A percentile compares a stretch with the other conserved stretches of the same genome.
These are phyloP conservation scores for Starmera quercuum DNA, from an alignment of 805 yeast genomes.

Conservation along the genomic window DNA sequence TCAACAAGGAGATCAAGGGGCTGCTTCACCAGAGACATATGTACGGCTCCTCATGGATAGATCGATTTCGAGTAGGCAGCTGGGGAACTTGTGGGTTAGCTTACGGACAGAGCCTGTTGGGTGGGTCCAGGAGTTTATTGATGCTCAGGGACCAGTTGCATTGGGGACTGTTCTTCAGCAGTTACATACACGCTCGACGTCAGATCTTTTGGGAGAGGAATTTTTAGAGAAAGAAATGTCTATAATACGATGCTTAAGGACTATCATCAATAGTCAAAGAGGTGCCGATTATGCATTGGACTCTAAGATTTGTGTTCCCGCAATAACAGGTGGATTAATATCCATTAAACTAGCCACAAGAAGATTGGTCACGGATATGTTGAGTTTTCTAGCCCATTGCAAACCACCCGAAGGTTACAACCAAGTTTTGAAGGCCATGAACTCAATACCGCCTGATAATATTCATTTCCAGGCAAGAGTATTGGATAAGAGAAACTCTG, in stretches of 20 bases:
- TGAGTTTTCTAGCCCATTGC: conserved; percentile 47
- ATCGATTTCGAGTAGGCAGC: conserved; percentile 56
- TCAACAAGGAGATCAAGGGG: conserved; percentile 17
- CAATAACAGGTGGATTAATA: conserved; percentile 64
- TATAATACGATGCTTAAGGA: conserved; percentile 70
- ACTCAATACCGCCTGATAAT: conserved; percentile 20
- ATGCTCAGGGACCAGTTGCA: conserved; percentile 73
- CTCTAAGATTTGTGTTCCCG: conserved; percentile 40
- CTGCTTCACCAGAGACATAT: conserved; percentile 58
- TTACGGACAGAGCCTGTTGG: conserved; percentile 79
- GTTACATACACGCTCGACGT: conserved; percentile 25
- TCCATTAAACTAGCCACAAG: conserved; percentile 74
- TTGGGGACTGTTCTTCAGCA: conserved; percentile 61
- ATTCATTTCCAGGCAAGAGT: conserved; percentile 22
- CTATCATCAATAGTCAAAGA: conserved; percentile 55
- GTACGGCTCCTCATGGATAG: conserved; percentile 69
- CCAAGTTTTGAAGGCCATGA: conserved; percentile 37
- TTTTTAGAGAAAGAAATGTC: conserved; percentile 64
- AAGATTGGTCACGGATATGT: conserved; percentile 70
- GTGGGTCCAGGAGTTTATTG: conserved; percentile 79
- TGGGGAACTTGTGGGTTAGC: conserved; percentile 85
- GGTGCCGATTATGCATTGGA: conserved; percentile 52
- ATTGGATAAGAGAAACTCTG: conserved; percentile 27
- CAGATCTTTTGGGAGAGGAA: conserved; percentile 26
- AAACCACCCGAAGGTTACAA: conserved; percentile 41